Base-by-base conservation (phyloP, 768 basidiomycete species). In the Lactifluus volemus region DNA sequence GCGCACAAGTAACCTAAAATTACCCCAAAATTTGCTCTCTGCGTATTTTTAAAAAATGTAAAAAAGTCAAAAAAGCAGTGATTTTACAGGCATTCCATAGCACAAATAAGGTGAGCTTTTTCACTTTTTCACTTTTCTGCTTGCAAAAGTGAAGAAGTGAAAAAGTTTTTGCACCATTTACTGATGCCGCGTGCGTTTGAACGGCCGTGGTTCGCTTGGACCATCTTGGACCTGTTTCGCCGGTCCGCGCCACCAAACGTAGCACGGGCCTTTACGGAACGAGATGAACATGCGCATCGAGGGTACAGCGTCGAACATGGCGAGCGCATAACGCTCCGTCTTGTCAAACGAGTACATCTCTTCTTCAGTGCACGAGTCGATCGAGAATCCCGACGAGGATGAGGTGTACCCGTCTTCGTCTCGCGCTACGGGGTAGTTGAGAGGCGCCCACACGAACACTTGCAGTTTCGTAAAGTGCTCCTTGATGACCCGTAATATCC, bases 381-480 rank as follows among this genome's bases (percentile, higher is more conserved):
- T 53, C 7, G 63, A 64, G 51, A 64, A 64, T 15, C 63, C 60
- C 4, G 60, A 62, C 29, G 42, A 45, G 25, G 53, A 55, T 0
- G 60, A 56, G 19, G 25, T 34, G 30, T 32, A 53, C 17, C 54
- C 44, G 41, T 63, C 52, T 4, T 64, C 61, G 38, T 62, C 60
- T 14, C 44, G 48, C n/a, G 29, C 42, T n/a, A 21, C 48, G 0
- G 47, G 54, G 42, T 58, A 34, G 29, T 63, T 53, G 15, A 58
- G 56, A 36, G 64, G 64, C 5, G 61, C 61, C 64, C 64, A 65
- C n/a, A n/a, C n/a, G n/a, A n/a, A n/a, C n/a, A n/a, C n/a, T n/a
- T n/a, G n/a, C n/a, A n/a, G n/a, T n/a, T n/a, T n/a, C n/a, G n/a
- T n/a, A n/a, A n/a, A n/a, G n/a, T n/a, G n/a, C n/a, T n/a, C n/a